Evolutionary conservation across 306 rosid species (phyloP), one percentile per base, ranked within the genome.

Genomic region (Hippophae rhamnoides): DNA sequence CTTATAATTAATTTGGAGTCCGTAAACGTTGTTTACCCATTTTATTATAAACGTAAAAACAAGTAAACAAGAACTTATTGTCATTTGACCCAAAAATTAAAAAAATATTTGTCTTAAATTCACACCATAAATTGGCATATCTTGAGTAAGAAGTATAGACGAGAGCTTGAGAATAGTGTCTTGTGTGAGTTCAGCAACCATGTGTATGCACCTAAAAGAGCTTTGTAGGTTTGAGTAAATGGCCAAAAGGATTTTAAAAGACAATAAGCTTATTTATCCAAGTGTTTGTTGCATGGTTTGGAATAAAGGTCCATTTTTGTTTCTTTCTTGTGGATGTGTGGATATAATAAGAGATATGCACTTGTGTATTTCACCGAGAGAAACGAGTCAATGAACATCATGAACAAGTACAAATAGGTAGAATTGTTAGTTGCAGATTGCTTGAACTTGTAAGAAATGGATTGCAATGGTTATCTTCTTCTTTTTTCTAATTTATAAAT

Each of bases 181-280:
- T 11, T n/a, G 13, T 46, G 46, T 49, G 43, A 47, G 51, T 25
- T 62, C 52, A 71, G 23, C 69, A n/a, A 40, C 64, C 58, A 43
- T 44, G 18, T 31, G 9, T 13, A 2, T 6, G 9, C 43, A 46
- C 72, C 72, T 60, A 68, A 60, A 53, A 57, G 23, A 61, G 12
- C n/a, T 47, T 6, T 54, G 53, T 65, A 14, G 67, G 67, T 72
- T 59, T 47, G 76, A 65, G 67, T 25, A 41, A 47, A 40, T 47
- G 13, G 51, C 47, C 10, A 43, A 25, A 6, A 2, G 18, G 57
- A 27, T 41, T 53, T 59, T 9, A 27, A 12, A 51, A 40, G 31
- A 52, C 42, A 43, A 63, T 42, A 46, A 47, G 26, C 62, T 47
- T 10, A 9, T 38, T 6, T 10, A 23, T 54, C 52, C 55, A 52